Conservation (phyloP, 306 rosid genomes). For the Lotus japonicus region DNA sequence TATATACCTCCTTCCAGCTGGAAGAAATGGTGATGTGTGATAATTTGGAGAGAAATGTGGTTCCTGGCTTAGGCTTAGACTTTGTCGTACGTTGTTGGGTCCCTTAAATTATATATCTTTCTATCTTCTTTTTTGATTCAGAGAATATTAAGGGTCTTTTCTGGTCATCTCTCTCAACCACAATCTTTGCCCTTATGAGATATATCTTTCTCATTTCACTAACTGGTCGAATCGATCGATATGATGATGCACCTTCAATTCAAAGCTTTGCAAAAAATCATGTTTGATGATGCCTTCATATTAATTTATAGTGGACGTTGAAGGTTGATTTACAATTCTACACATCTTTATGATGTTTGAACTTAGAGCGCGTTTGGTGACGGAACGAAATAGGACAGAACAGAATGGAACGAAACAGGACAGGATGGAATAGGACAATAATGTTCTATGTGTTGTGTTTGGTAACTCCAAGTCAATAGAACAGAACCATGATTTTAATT, state of each 20-base stretch:
- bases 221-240: not conserved
- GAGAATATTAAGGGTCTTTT: conserved; percentile 1
- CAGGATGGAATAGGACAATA: too few species aligned
- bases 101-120: conserved; percentile 8
- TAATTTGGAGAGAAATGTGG: conserved; percentile 10
- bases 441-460: too few species aligned
- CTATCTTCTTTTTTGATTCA: conserved; percentile 8
- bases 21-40: conserved; percentile 30
- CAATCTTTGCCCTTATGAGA: conserved; percentile 19
- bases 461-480: too few species aligned
- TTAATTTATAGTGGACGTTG: too few species aligned
- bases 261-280: not conserved
- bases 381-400: too few species aligned
- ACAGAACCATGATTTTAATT: too few species aligned
- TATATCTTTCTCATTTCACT: conserved; percentile 17
- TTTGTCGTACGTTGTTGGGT: conserved; percentile 11
- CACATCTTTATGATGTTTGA: too few species aligned
- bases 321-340: too few species aligned
- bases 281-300: too few species aligned
- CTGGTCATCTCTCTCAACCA: conserved; percentile 8
- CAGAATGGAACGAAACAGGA: too few species aligned
- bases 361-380: too few species aligned
- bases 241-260: conserved; percentile 8
- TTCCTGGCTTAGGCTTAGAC: not conserved
- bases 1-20: conserved; percentile 55